Percentiles rank a stretch among this genome's conserved stretches.
These are phyloP conservation scores for Lagerstroemia speciosa DNA, from an alignment of 345 rosid species.

Conservation along the genomic window DNA sequence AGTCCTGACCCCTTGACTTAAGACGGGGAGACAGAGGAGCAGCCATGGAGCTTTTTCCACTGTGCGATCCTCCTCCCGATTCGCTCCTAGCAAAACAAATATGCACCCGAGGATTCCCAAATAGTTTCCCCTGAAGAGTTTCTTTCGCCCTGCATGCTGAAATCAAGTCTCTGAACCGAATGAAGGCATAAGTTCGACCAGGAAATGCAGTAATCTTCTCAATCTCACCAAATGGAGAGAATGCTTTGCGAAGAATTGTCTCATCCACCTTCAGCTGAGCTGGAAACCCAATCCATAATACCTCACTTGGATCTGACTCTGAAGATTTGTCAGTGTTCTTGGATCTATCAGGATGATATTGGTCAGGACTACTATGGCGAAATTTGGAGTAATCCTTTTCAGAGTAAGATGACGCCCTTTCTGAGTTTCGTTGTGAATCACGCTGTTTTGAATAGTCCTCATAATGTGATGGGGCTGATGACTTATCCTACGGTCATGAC, in stretches of 20 bases:
- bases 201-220: conserved; percentile 77
- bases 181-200: conserved; percentile 96
- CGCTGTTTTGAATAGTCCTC: conserved; percentile 46
- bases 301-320: conserved; percentile 92
- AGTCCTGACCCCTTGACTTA: conserved; percentile 38
- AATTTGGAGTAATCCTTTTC: conserved; percentile 51
- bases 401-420: conserved; percentile 47
- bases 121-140: conserved; percentile 83
- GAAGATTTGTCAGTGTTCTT: conserved; percentile 49
- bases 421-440: conserved; percentile 41
- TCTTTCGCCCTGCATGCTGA: conserved; percentile 90
- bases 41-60: conserved; percentile 39
- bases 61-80: conserved; percentile 37
- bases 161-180: conserved; percentile 46
- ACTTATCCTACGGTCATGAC: conserved; percentile 67
- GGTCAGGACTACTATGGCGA: conserved; percentile 55
- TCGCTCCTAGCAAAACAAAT: conserved; percentile 88
- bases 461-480: conserved; percentile 38
- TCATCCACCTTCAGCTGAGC: conserved; percentile 78
- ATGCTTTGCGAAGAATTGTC: conserved; percentile 56
- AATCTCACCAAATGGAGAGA: conserved; percentile 84
- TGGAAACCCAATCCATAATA: conserved; percentile 90
- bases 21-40: conserved; percentile 49
- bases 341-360: conserved; percentile 38
- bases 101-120: conserved; percentile 95